Evolutionary conservation across 2,329 filamentous ascomycete species (phyloP), one percentile per base, ranked within the genome.

Genomic region (Triangularia setosa): DNA sequence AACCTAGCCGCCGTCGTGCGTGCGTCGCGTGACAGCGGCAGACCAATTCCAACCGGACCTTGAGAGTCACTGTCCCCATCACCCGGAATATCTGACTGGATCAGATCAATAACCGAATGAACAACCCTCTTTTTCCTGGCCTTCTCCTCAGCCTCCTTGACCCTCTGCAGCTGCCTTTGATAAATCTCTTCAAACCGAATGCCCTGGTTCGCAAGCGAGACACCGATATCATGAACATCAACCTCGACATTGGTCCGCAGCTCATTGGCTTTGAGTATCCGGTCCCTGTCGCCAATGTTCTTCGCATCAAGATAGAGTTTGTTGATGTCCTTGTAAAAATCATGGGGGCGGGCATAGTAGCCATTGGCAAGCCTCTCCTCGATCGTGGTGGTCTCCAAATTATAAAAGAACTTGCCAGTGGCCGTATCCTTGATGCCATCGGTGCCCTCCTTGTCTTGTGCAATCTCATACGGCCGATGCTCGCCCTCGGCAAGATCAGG

Each of bases 301-400:
- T 88, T 91, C 11, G 93, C 89, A 77, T 99, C 95, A 74, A 92
- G 94, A 23, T 90, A 89, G 4, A 99, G 80, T 35, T 89, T 86
- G 74, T 90, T 91, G 72, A 98, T 91, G 74, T 99, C 95, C 48
- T 88, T 88, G 59, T 96, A 78, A 73, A 97, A 99, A 74, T 97
- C 94, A 71, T 89, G 89, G 0, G 93, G 92, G 11, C 93, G 87
- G 70, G 93, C 92, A 77, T 99, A 99, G 77, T 92, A 99, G 4
- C 95, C 95, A 75, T 99, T 98, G 4, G 93, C 96, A 33, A 99
- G 81, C n/a, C 95, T 89, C 75, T 97, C 93, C 79, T 99, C 95
- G 61, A 99, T 97, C 0, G 90, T 94, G 3, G 90, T 90, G 11
- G 94, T 91, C 73, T 98, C 93, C 55, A 99, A 81, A 70, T 99